phyloP scores from a whole-genome alignment of 2,329 filamentous ascomycete genomes.

The Aquanectria penicillioides region DNA sequence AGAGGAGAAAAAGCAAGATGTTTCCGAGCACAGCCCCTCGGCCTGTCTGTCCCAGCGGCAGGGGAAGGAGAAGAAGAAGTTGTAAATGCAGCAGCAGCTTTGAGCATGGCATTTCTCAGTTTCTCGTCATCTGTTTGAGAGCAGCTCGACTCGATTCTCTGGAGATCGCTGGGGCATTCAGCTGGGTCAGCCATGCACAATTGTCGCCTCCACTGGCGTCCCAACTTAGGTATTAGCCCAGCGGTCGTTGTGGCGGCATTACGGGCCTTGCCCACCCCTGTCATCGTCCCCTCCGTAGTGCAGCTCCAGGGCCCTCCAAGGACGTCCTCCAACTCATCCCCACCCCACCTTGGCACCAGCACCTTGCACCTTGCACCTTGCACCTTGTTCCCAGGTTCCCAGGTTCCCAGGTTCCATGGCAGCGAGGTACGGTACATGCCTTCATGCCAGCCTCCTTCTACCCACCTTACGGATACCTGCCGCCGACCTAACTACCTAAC shows the following conservation, averaged over 20 bases:
- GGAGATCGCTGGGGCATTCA: not conserved
- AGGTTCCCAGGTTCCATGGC: too few species aligned
- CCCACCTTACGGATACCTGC: too few species aligned
- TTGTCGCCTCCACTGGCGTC: slow-evolving; percentile 14
- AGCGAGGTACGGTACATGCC: slow-evolving; percentile 9
- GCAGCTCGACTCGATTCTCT: not conserved
- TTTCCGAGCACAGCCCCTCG: not conserved
- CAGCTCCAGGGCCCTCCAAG: slow-evolving; percentile 27
- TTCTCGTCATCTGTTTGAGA: not conserved
- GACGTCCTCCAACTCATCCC: slow-evolving; percentile 30
- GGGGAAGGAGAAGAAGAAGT: too few species aligned
- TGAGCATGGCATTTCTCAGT: not conserved
- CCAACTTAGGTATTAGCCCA: not conserved
- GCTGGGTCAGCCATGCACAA: slow-evolving; percentile 10
- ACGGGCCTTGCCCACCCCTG: slow-evolving; percentile 2
- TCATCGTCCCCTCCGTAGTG: slow-evolving; percentile 19
- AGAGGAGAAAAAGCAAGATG: not conserved
- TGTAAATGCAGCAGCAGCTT: too few species aligned
- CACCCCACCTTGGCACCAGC: slow-evolving; percentile 31
- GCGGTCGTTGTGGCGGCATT: slow-evolving; percentile 18
- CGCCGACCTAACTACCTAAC: too few species aligned
- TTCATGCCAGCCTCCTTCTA: not conserved
- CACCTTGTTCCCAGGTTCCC: too few species aligned
- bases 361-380: slow-evolving; percentile 10
- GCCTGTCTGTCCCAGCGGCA: not conserved